Evolutionary conservation across 306 rosid genomes (phyloP).

Genomic region (Oxytropis ochrocephala): DNA sequence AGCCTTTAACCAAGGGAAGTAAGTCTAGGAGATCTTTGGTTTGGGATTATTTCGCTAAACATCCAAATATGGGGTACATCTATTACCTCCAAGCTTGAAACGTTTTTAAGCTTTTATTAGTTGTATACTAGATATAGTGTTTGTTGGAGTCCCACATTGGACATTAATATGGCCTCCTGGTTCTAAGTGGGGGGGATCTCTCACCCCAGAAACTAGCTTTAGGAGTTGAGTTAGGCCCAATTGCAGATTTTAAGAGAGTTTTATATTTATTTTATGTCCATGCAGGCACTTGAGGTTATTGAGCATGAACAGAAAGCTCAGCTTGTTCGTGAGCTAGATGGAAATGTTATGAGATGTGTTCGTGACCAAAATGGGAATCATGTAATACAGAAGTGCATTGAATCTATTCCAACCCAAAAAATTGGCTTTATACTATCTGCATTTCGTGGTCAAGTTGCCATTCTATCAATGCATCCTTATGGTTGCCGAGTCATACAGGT

Average conservation of each 20-base stretch:
- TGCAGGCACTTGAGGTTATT: conserved; percentile 60
- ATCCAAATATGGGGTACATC: not conserved
- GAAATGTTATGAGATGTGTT: conserved; percentile 53
- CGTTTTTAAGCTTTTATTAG: not conserved
- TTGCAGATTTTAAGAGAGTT: not conserved
- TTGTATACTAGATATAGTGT: not conserved
- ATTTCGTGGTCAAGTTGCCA: conserved; percentile 44
- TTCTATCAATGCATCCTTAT: conserved; percentile 52
- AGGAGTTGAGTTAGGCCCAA: too few relatives aligned
- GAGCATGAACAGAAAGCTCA: conserved; percentile 53
- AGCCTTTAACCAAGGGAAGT: not conserved
- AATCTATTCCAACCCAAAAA: conserved; percentile 42
- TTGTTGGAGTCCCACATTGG: not conserved
- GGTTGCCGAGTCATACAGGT: conserved; percentile 68
- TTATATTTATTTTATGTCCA: conserved; percentile 13
- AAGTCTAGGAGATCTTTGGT: not conserved
- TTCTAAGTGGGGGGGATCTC: too few relatives aligned
- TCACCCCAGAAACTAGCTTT: too few relatives aligned
- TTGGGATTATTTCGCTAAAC: too few relatives aligned
- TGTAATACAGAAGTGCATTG: conserved; percentile 64
- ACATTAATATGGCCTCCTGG: too few relatives aligned
- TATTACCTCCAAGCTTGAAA: not conserved
- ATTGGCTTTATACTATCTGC: conserved; percentile 50
- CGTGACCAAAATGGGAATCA: conserved; percentile 67
- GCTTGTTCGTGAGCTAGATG: conserved; percentile 58